phyloP scores from a whole-genome alignment of 768 basidiomycete genomes.

The Trichaptum fuscoviolaceum region DNA sequence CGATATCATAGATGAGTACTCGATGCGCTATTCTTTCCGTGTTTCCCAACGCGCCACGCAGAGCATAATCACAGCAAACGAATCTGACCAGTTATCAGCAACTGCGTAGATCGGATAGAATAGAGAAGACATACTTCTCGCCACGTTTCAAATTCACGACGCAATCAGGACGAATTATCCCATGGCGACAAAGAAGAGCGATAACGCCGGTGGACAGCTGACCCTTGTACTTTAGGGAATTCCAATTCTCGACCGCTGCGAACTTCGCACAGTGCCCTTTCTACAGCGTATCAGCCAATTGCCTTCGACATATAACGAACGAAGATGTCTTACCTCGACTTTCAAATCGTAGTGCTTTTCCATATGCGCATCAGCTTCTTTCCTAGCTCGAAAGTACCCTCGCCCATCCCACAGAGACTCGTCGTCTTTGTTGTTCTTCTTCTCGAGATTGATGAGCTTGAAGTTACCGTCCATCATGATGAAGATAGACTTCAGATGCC shows the following conservation, averaged over 20 bases:
- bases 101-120: neutral
- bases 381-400: neutral
- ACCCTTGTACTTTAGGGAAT: neutral
- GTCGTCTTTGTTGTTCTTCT: neutral
- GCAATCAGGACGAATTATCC: neutral
- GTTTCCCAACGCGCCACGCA: neutral
- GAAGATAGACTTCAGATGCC: neutral
- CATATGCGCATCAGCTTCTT: neutral
- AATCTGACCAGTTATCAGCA: neutral
- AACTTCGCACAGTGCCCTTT: neutral
- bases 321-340: neutral
- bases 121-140: neutral
- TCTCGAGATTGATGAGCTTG: neutral
- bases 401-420: neutral
- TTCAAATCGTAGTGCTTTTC: neutral
- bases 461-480: neutral
- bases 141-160: neutral
- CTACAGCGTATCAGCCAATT: neutral
- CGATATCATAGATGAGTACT: neutral
- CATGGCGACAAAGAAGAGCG: neutral
- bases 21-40: neutral
- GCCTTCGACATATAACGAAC: neutral
- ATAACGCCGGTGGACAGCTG: neutral
- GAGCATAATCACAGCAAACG: neutral
- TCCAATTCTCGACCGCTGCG: neutral